Evolutionary conservation across 179 eudicot species (phyloP).

Genomic region (Carnegiea gigantea): DNA sequence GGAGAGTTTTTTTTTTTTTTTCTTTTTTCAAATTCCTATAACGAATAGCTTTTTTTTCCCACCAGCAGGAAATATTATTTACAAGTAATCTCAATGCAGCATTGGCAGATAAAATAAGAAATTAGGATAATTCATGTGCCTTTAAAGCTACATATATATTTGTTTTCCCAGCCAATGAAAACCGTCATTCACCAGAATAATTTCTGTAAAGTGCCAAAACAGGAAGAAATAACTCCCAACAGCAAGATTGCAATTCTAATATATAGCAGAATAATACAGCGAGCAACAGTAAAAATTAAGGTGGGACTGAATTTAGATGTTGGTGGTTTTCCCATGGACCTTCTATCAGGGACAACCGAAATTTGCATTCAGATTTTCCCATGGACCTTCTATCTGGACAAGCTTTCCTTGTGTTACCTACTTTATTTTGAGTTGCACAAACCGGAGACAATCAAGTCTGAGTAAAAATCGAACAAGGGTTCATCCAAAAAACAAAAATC

Average conservation of each 20-base stretch:
- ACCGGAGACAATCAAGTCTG: too few relatives aligned
- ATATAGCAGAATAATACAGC: not conserved
- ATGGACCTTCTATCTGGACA: too few relatives aligned
- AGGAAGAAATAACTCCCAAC: not conserved
- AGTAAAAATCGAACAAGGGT: too few relatives aligned
- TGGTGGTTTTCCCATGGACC: too few relatives aligned
- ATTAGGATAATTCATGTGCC: not conserved
- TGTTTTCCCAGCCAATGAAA: not conserved
- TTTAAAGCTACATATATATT: not conserved
- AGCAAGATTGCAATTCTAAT: not conserved
- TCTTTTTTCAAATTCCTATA: not conserved
- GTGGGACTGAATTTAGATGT: not conserved
- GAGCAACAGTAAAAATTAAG: not conserved
- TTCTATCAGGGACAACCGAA: too few relatives aligned
- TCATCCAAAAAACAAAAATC: too few relatives aligned
- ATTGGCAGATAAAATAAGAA: not conserved
- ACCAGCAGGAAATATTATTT: not conserved
- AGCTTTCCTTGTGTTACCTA: too few relatives aligned
- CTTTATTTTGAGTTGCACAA: too few relatives aligned
- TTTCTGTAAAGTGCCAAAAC: not conserved
- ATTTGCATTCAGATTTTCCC: too few relatives aligned
- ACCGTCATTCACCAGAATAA: too few relatives aligned
- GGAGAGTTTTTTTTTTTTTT: constrained; percentile 24
- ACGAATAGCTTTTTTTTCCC: not conserved
- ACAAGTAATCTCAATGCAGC: not conserved